Evolutionary conservation across 2,329 filamentous ascomycete genomes (phyloP).

Genomic region (Fusarium pseudonygamai): DNA sequence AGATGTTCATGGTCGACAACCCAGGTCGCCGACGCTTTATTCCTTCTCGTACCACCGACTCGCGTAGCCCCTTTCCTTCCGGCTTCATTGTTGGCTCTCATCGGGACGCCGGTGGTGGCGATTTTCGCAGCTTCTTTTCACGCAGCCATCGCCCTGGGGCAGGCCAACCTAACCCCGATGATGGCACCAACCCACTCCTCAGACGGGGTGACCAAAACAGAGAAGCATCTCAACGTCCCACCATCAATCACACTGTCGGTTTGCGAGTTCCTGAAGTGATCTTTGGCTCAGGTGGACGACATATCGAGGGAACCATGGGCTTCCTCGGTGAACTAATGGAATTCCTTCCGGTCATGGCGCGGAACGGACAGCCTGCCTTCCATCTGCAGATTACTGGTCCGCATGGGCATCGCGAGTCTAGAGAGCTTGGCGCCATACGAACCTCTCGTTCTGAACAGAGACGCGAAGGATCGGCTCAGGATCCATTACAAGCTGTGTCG

Average conservation of each 20-base stretch:
- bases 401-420: slow-evolving; percentile 58
- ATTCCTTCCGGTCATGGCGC: slow-evolving; percentile 59
- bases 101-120: slow-evolving; percentile 60
- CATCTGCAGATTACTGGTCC: slow-evolving; percentile 68
- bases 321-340: slow-evolving; percentile 67
- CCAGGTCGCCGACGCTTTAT: slow-evolving; percentile 51
- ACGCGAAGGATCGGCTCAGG: slow-evolving; percentile 59
- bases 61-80: slow-evolving; percentile 69
- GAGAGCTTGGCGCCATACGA: slow-evolving; percentile 58
- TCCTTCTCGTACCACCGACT: slow-evolving; percentile 47
- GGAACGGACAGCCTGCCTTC: slow-evolving; percentile 61
- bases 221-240: slow-evolving; percentile 59
- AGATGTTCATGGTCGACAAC: slow-evolving; percentile 62
- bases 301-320: slow-evolving; percentile 61
- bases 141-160: slow-evolving; percentile 63
- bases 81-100: slow-evolving; percentile 63
- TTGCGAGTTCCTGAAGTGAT: slow-evolving; percentile 58
- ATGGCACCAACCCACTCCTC: slow-evolving; percentile 87
- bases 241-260: slow-evolving; percentile 64
- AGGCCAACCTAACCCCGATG: slow-evolving; percentile 71
- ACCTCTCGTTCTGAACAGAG: slow-evolving; percentile 59
- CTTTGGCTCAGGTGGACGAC: slow-evolving; percentile 51
- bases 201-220: slow-evolving; percentile 65
- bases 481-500: slow-evolving; percentile 77
- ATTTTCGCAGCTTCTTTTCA: slow-evolving; percentile 61